Evolutionary conservation across 805 yeast species (phyloP).

Genomic region (Yamadazyma ubonensis): DNA sequence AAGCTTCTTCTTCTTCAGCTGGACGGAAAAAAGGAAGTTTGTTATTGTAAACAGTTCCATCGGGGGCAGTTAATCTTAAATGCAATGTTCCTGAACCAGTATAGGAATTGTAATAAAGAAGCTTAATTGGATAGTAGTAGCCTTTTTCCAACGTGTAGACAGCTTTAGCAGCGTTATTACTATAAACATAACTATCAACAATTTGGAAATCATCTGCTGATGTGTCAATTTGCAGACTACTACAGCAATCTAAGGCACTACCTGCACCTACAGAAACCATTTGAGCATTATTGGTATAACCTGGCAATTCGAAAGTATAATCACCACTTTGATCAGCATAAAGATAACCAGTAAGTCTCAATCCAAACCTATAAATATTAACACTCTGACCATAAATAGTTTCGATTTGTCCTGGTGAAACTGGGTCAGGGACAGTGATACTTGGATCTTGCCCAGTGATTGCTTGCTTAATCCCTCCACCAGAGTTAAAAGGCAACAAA

Average conservation of each 20-base stretch:
- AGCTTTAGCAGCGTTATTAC: not conserved
- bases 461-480: no score
- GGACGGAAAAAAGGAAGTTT: not conserved
- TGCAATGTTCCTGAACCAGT: not conserved
- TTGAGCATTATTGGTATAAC: conserved; percentile 1
- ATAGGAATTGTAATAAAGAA: no score
- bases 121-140: not conserved
- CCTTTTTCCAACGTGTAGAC: not conserved
- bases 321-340: conserved; percentile 5
- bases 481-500: no score
- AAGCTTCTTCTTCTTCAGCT: no score
- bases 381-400: conserved; percentile 2
- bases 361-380: conserved; percentile 2
- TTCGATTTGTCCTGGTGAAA: no score
- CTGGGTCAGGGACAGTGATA: no score
- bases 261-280: conserved; percentile 2
- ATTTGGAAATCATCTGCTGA: no score
- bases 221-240: not conserved
- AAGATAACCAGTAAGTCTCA: conserved; percentile 9
- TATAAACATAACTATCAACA: not conserved
- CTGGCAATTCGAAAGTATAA: conserved; percentile 2
- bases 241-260: conserved; percentile 10
- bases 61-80: not conserved
- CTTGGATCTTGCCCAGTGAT: no score
- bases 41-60: not conserved